Percentiles rank a stretch among this genome's conserved stretches.
These are phyloP conservation scores for Schizochytrium sp. DNA, from an alignment of 108 stramenopile species.

Conservation along the genomic window DNA sequence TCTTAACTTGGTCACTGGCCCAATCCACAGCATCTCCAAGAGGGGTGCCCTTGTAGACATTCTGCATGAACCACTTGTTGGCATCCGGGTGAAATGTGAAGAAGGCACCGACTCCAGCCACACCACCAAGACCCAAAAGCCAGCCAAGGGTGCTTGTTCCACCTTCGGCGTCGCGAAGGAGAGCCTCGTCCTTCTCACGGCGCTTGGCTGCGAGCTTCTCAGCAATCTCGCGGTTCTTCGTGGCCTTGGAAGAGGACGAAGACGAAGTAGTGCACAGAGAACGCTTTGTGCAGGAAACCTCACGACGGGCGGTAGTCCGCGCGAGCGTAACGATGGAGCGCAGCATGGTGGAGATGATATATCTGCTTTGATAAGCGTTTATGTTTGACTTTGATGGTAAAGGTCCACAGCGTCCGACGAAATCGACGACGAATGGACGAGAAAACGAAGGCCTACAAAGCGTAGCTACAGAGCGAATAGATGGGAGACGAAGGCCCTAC, in stretches of 20 bases:
- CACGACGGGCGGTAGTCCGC: too few species aligned
- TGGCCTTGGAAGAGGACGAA: conserved; percentile 15
- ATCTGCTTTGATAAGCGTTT: too few species aligned
- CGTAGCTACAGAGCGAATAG: too few species aligned
- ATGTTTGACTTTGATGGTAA: too few species aligned
- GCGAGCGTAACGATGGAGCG: too few species aligned
- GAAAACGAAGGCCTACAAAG: too few species aligned
- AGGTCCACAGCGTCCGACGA: too few species aligned
- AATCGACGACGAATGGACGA: too few species aligned
- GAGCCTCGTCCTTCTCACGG: conserved; percentile 24
- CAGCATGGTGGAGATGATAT: too few species aligned
- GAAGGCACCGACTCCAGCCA: background rate
- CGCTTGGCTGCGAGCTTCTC: conserved; percentile 37
- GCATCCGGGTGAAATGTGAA: background rate
- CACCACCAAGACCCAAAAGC: background rate
- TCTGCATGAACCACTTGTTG: conserved; percentile 49
- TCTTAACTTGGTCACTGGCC: conserved; percentile 75
- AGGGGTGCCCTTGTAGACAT: conserved; percentile 33
- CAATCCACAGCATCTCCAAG: conserved; percentile 23
- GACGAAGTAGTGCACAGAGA: background rate
- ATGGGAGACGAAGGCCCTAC: too few species aligned
- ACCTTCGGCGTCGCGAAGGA: background rate
- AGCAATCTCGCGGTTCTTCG: conserved; percentile 41
- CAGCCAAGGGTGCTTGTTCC: background rate
- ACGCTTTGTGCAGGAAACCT: too few species aligned